These are phyloP conservation scores for Russula virescens DNA, from an alignment of 768 basidiomycete genomes.

Conservation along the genomic window DNA sequence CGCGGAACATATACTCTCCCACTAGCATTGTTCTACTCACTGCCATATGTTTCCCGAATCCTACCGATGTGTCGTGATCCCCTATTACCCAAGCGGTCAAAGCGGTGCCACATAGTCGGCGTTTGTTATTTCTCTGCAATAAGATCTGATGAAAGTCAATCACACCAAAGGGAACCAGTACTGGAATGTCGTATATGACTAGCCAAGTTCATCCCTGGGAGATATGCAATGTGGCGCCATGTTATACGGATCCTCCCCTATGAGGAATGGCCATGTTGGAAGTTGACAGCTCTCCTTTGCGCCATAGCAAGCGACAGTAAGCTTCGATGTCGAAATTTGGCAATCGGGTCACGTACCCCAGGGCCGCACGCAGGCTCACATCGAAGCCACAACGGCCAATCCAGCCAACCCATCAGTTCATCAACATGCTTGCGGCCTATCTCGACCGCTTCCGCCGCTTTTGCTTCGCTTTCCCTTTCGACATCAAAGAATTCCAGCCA, in stretches of 20 bases:
- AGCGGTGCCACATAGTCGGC: no score
- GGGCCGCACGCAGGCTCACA: conserved; percentile 18
- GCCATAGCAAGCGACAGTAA: neutral
- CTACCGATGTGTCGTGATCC: no score
- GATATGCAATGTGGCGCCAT: conserved; percentile 20
- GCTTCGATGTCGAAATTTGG: neutral
- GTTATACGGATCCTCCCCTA: conserved; percentile 7
- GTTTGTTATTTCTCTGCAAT: no score
- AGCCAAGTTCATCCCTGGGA: neutral
- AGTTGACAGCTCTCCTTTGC: conserved; percentile 21
- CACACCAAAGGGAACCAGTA: no score
- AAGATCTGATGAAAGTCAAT: no score
- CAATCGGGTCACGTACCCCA: conserved; percentile 17
- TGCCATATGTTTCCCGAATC: no score
- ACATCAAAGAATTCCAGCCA: conserved; percentile 24
- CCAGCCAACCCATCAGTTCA: conserved; percentile 24
- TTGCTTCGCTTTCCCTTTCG: conserved; percentile 8
- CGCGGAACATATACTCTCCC: no score
- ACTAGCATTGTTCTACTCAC: no score
- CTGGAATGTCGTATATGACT: no score
- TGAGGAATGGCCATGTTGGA: conserved; percentile 22
- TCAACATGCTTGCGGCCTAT: conserved; percentile 6
- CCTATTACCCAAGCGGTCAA: no score
- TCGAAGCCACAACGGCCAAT: conserved; percentile 24
- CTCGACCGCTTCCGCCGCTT: neutral